Conservation (phyloP, 2,329 filamentous ascomycete genomes). For the Didymella keratinophila region DNA sequence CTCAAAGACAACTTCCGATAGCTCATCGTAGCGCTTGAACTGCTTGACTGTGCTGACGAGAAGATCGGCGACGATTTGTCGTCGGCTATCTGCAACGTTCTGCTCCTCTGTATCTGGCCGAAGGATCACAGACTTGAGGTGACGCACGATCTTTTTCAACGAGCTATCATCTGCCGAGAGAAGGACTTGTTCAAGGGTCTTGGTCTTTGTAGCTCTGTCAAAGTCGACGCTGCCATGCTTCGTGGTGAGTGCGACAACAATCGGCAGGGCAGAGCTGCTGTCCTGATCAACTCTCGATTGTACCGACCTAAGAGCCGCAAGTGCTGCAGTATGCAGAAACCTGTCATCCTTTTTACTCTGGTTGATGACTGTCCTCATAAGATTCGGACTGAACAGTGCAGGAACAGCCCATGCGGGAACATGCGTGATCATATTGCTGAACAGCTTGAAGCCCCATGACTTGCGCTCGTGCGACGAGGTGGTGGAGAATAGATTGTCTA, state of each 20-base stretch:
- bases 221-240: constrained; percentile 78
- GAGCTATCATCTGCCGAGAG: constrained; percentile 63
- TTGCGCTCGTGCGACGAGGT: constrained; percentile 87
- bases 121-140: constrained; percentile 58
- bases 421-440: constrained; percentile 74
- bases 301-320: constrained; percentile 76
- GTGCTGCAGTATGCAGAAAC: constrained; percentile 70
- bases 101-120: constrained; percentile 56
- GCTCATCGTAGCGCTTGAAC: constrained; percentile 43
- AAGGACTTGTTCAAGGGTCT: constrained; percentile 79
- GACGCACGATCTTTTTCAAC: constrained; percentile 61
- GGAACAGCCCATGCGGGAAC: constrained; percentile 60
- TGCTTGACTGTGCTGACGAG: constrained; percentile 60
- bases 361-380: constrained; percentile 65
- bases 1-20: constrained; percentile 37
- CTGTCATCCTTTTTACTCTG: constrained; percentile 48
- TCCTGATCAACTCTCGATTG: constrained; percentile 67
- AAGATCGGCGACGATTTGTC: constrained; percentile 61
- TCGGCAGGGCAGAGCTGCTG: constrained; percentile 64
- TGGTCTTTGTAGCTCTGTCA: constrained; percentile 84
- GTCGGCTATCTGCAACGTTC: constrained; percentile 54
- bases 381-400: constrained; percentile 79
- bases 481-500: constrained; percentile 83
- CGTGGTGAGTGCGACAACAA: constrained; percentile 74
- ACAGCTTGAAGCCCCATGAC: constrained; percentile 88